phyloP scores from a whole-genome alignment of 306 rosid genomes.

The Echinosophora koreensis region DNA sequence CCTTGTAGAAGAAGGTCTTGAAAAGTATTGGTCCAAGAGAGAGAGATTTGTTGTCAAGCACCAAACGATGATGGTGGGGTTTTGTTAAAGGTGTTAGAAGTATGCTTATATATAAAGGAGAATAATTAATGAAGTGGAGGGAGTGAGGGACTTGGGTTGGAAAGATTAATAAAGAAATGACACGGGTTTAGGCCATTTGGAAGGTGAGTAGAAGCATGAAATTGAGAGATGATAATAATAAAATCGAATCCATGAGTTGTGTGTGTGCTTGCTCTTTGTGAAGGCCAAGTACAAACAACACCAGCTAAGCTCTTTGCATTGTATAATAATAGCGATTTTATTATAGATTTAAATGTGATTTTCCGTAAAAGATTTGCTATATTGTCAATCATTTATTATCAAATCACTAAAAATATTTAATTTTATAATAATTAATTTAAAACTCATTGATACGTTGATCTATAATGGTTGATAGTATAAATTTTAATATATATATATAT shows the following conservation, averaged over 20 bases:
- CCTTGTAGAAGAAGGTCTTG: background rate
- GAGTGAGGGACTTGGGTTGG: background rate
- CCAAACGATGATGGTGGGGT: conserved; percentile 22
- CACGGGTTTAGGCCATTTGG: conserved; percentile 58
- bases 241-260: conserved; percentile 44
- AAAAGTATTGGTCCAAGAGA: conserved; percentile 1
- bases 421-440: too few relatives aligned
- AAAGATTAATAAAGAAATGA: conserved; percentile 28
- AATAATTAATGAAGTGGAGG: conserved; percentile 9
- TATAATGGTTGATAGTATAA: too few relatives aligned
- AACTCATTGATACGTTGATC: too few relatives aligned
- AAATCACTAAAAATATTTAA: too few relatives aligned
- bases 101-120: conserved; percentile 36
- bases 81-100: conserved; percentile 25
- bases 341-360: too few relatives aligned
- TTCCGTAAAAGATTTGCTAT: too few relatives aligned
- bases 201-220: conserved; percentile 72
- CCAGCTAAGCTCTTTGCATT: conserved; percentile 65
- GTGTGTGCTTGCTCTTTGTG: conserved; percentile 50
- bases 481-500: too few relatives aligned
- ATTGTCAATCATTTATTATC: too few relatives aligned
- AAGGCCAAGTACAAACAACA: conserved; percentile 56
- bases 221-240: conserved; percentile 17
- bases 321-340: conserved; percentile 3
- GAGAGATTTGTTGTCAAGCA: conserved; percentile 9